Evolutionary conservation across 2,329 filamentous ascomycete genomes (phyloP).

Genomic region (Alternaria gaisen): DNA sequence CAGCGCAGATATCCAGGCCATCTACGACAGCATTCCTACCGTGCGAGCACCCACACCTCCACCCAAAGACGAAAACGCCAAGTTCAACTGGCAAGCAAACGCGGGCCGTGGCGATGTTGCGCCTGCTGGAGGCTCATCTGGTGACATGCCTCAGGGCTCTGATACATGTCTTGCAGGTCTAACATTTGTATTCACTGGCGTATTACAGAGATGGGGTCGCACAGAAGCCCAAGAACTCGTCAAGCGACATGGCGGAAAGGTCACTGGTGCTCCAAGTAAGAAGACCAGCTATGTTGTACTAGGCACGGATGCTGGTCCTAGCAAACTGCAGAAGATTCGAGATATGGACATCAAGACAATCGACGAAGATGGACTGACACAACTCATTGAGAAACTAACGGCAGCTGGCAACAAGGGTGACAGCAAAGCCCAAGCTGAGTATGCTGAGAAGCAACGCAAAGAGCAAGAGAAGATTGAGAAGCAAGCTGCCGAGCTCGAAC

Average conservation of each 20-base stretch:
- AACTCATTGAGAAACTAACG: constrained; percentile 81
- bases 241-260: constrained; percentile 93
- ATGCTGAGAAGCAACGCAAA: constrained; percentile 81
- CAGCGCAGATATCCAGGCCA: constrained; percentile 77
- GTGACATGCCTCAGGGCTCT: constrained; percentile 80
- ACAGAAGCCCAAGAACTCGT: constrained; percentile 87
- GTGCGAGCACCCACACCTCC: constrained; percentile 87
- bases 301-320: constrained; percentile 89
- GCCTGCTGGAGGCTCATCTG: constrained; percentile 65
- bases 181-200: constrained; percentile 93
- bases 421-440: constrained; percentile 86
- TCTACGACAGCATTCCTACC: constrained; percentile 86
- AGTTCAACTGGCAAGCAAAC: constrained; percentile 78
- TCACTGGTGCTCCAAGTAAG: constrained; percentile 83
- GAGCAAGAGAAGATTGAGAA: constrained; percentile 84
- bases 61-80: constrained; percentile 69
- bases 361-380: constrained; percentile 90
- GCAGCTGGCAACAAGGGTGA: constrained; percentile 77
- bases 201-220: constrained; percentile 80
- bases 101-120: constrained; percentile 69
- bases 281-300: constrained; percentile 96
- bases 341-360: constrained; percentile 87
- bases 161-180: constrained; percentile 91
- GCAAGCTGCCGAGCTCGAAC: constrained; percentile 85
- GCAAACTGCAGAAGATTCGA: constrained; percentile 87